These are phyloP conservation scores for Escallonia rubra DNA, from an alignment of 129 eudicot genomes.

Conservation along the genomic window DNA sequence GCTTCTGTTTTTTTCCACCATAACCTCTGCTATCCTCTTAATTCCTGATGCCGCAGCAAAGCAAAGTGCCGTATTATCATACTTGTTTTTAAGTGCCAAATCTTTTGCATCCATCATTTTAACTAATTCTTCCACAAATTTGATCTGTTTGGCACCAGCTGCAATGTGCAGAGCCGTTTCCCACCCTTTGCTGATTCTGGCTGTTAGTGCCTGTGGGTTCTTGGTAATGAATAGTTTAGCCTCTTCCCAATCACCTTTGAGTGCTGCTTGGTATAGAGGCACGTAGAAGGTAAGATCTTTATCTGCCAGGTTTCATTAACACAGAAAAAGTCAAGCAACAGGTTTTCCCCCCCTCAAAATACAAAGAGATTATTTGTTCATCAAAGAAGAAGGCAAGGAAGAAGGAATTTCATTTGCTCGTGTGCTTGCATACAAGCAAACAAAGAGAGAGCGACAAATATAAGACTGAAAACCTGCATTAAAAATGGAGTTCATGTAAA, in stretches of 20 bases:
- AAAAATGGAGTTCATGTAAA: no score
- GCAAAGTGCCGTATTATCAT: constrained; percentile 32
- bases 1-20: constrained; percentile 19
- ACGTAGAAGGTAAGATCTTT: constrained; percentile 13
- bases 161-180: constrained; percentile 55
- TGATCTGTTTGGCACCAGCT: constrained; percentile 33
- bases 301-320: no score
- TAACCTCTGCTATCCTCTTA: constrained; percentile 18
- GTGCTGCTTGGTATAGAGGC: constrained; percentile 29
- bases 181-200: constrained; percentile 28
- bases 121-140: constrained; percentile 33
- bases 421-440: no score
- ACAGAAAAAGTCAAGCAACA: no score
- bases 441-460: no score
- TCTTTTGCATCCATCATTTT: constrained; percentile 20
- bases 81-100: constrained; percentile 24
- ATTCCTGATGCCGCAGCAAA: constrained; percentile 40
- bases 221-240: constrained; percentile 14
- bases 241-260: constrained; percentile 37
- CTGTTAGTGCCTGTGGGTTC: constrained; percentile 17
- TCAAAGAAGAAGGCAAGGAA: no score
- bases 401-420: no score
- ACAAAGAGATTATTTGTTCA: no score
- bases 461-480: no score
- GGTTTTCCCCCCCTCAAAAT: no score